Base-by-base conservation (phyloP, 2,329 filamentous ascomycete genomes). In the Diaporthe batatas region DNA sequence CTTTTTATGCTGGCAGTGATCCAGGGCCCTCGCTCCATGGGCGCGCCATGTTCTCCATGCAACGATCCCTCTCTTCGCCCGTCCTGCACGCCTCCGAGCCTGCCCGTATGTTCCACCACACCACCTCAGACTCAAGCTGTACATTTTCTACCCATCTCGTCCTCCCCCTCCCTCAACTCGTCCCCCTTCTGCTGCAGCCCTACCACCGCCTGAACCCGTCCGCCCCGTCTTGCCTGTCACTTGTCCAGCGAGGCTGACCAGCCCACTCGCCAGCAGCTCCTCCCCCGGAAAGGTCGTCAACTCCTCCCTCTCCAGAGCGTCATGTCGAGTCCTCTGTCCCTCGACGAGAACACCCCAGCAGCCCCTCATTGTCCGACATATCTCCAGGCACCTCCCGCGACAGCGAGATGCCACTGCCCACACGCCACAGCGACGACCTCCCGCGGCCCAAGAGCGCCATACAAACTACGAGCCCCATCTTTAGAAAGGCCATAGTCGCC, bases 21-120 rank as follows among this genome's bases (percentile, higher is more conserved):
- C 75, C 76, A 77, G 78, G 75, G 65, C 68, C 73, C 74, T 71
- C 77, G 58, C 75, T 75, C 72, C 72, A 86, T 86, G 85, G 83
- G 81, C 81, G 82, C 86, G 87, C 81, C 82, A 90, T 90, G 87
- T 87, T 88, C 80, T 87, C 88, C 82, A 89, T 90, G 88, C 87
- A 90, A 83, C 87, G 87, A 78, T 90, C 89, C 76, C 84, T 88
- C 75, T 91, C 90, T 76, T 91, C 90, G 81, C 88, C 89, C 78
- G 89, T 89, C 82, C 86, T 86, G 76, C 85, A 86, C 79, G 84
- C 87, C 77, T 87, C 88, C 82, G 72, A 67, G 34, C 51, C 68
- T 68, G 84, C 87, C 79, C 86, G 90, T 92, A 91, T 81, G 90
- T 91, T 71, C 18, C 18, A 58, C 36, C 18, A 58, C 36, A 55